phyloP scores from a whole-genome alignment of 345 rosid genomes.

The Lumnitzera littorea region DNA sequence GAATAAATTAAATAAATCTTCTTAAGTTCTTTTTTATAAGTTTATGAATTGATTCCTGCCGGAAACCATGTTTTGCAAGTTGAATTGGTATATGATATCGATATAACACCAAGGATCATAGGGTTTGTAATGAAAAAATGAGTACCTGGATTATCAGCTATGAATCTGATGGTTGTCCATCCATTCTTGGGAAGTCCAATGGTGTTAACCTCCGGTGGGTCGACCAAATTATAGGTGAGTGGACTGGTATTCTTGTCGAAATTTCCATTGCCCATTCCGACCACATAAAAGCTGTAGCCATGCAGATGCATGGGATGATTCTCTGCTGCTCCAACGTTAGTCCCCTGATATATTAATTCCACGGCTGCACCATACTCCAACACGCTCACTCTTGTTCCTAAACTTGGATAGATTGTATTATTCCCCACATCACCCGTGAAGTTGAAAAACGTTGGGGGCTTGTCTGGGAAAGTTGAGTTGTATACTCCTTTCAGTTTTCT shows the following conservation, averaged over 20 bases:
- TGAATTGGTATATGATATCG: not conserved
- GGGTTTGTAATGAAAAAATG: not conserved
- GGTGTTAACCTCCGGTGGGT: conserved; percentile 35
- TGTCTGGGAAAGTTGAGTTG: conserved; percentile 6
- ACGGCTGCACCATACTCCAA: conserved; percentile 26
- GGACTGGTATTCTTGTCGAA: conserved; percentile 22
- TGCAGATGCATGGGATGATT: conserved; percentile 44
- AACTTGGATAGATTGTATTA: not conserved
- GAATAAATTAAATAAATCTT: not conserved
- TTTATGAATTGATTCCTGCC: not conserved
- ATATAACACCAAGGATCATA: not conserved
- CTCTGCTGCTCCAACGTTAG: conserved; percentile 16
- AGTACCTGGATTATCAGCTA: conserved; percentile 31
- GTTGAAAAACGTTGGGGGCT: conserved; percentile 15
- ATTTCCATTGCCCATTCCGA: conserved; percentile 30
- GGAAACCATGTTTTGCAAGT: not conserved
- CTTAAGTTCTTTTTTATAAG: not conserved
- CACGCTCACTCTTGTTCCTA: conserved; percentile 23
- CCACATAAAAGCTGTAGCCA: conserved; percentile 36
- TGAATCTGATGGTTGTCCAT: conserved; percentile 26
- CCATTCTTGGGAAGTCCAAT: conserved; percentile 19
- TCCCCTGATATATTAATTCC: conserved; percentile 37
- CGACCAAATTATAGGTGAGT: conserved; percentile 18
- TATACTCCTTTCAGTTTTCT: not conserved
- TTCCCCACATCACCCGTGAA: conserved; percentile 23